Conservation (phyloP, 2,329 filamentous ascomycete species). For the Sarocladiaceae sp. region DNA sequence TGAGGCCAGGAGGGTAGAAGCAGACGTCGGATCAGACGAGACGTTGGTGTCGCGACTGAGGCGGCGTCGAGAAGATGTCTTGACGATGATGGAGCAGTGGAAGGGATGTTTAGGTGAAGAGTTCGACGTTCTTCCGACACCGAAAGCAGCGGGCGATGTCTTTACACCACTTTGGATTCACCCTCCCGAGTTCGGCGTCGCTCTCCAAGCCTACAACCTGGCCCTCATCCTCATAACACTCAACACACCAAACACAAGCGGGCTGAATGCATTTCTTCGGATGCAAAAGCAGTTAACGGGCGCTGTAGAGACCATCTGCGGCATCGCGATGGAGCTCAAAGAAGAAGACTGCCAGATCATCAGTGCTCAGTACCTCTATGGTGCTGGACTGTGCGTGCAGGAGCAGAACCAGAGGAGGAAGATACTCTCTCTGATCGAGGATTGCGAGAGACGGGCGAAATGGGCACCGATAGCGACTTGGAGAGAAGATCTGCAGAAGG, state of each 20-base stretch:
- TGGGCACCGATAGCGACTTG: conserved; percentile 31
- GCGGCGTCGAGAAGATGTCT: conserved; percentile 1
- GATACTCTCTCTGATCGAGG: conserved; percentile 29
- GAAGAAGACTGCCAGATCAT: conserved; percentile 35
- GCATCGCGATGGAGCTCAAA: conserved; percentile 38
- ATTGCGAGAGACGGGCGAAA: conserved; percentile 28
- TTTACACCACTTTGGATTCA: conserved; percentile 44
- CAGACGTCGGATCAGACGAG: conserved; percentile 1
- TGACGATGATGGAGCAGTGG: conserved; percentile 24
- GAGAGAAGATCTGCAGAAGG: conserved; percentile 23
- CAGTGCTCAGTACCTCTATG: conserved; percentile 37
- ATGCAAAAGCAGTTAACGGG: conserved; percentile 18
- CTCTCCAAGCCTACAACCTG: conserved; percentile 45
- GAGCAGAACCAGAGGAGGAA: conserved; percentile 27
- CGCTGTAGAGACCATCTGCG: conserved; percentile 31
- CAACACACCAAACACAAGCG: conserved; percentile 16
- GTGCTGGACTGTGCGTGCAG: conserved; percentile 34
- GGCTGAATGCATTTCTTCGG: conserved; percentile 36
- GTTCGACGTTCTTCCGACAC: conserved; percentile 32
- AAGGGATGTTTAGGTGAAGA: conserved; percentile 26
- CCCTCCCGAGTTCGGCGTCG: conserved; percentile 39
- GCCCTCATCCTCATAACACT: conserved; percentile 41
- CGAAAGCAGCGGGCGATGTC: conserved; percentile 16
- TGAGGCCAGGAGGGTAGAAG: conserved; percentile 22
- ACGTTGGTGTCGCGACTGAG: conserved; percentile 15